Evolutionary conservation across 768 basidiomycete genomes (phyloP).

Genomic region (Leccinum boreale): DNA sequence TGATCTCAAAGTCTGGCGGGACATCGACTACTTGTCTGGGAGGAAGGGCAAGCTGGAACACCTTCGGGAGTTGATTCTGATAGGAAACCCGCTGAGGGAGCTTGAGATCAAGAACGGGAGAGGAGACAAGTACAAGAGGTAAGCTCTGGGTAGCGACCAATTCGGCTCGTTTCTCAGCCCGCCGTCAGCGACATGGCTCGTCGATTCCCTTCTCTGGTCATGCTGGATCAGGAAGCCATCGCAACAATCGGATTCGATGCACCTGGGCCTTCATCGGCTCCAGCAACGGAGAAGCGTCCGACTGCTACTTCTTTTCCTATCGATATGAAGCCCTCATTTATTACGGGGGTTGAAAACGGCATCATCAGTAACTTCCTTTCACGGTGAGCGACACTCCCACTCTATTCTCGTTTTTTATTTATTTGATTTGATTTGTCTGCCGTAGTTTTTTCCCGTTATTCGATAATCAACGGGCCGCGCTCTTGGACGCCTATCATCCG

Average conservation of each 20-base stretch:
- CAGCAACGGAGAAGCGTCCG: constrained; percentile 39
- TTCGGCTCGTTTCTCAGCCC: constrained; percentile 1
- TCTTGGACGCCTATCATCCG: constrained; percentile 75
- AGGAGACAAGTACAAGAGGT: constrained; percentile 70
- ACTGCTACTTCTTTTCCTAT: constrained; percentile 74
- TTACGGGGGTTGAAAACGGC: constrained; percentile 66
- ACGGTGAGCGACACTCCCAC: constrained; percentile 45
- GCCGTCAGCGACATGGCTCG: constrained; percentile 67
- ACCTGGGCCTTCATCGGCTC: constrained; percentile 49
- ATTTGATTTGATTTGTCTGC: constrained; percentile 5
- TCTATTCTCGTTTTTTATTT: background rate
- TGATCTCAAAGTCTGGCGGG: constrained; percentile 62
- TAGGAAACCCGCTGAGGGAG: constrained; percentile 74
- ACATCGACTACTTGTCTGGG: constrained; percentile 62
- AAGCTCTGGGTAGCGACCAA: constrained; percentile 18
- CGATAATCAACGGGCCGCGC: constrained; percentile 67
- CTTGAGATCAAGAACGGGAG: constrained; percentile 53
- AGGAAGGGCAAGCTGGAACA: constrained; percentile 55
- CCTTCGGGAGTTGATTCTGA: constrained; percentile 69
- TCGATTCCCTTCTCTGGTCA: constrained; percentile 76
- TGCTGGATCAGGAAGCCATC: constrained; percentile 82
- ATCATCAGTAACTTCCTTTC: constrained; percentile 76
- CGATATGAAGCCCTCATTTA: constrained; percentile 69
- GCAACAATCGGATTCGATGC: constrained; percentile 75
- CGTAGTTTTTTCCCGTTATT: constrained; percentile 80